A percentile compares a stretch with the other conserved stretches of the same genome.
These are phyloP conservation scores for Ochetophila trinervis DNA, from an alignment of 306 rosid species.

Conservation along the genomic window DNA sequence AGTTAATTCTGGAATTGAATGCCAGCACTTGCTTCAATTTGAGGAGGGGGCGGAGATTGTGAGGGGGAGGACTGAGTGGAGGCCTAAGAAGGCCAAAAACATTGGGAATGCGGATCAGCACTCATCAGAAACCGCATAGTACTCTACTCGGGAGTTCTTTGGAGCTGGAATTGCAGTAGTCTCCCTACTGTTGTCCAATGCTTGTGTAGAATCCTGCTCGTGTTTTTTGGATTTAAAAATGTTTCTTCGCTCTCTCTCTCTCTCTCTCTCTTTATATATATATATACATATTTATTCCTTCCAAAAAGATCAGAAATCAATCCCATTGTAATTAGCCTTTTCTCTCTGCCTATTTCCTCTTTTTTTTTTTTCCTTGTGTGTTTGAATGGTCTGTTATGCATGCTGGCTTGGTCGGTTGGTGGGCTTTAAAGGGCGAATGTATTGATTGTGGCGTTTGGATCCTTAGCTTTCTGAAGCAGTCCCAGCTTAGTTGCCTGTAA, in stretches of 20 bases:
- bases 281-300: slow-evolving; percentile 31
- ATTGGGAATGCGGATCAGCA: slow-evolving; percentile 38
- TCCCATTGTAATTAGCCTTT: slow-evolving; percentile 67
- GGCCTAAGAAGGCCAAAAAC: slow-evolving; percentile 64
- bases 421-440: too few species aligned
- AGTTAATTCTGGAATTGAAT: slow-evolving; percentile 58
- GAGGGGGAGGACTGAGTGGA: slow-evolving; percentile 89
- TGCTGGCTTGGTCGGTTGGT: not conserved
- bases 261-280: not conserved
- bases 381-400: not conserved
- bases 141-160: slow-evolving; percentile 5
- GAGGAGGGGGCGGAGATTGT: slow-evolving; percentile 86
- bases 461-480: too few species aligned
- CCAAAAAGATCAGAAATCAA: slow-evolving; percentile 33
- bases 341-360: too few species aligned
- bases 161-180: slow-evolving; percentile 32
- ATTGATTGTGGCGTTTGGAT: too few species aligned
- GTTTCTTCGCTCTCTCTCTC: slow-evolving; percentile 22
- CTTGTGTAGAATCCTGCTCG: slow-evolving; percentile 46
- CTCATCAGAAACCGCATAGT: slow-evolving; percentile 57
- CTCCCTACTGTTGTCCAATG: slow-evolving; percentile 28
- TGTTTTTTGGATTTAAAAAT: slow-evolving; percentile 47
- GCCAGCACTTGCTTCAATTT: slow-evolving; percentile 91
- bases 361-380: not conserved
- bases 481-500: too few species aligned